Evolutionary conservation across 2,329 filamentous ascomycete genomes (phyloP).

Genomic region (Fusarium sororula): DNA sequence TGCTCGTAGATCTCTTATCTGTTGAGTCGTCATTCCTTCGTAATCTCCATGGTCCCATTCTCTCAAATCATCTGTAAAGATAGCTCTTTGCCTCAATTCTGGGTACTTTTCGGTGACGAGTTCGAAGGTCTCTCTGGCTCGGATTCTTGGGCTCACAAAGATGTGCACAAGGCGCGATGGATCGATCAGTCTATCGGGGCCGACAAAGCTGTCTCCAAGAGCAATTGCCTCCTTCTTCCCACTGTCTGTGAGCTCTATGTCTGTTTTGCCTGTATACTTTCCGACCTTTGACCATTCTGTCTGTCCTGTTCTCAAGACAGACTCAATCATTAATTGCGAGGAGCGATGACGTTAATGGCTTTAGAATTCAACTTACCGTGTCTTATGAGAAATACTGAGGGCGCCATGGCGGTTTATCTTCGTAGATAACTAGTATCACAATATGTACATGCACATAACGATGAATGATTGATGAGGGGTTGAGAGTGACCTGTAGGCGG

Average conservation of each 20-base stretch:
- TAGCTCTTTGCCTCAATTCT: not conserved
- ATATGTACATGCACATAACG: no score
- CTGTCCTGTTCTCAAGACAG: not conserved
- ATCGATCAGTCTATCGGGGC: not conserved
- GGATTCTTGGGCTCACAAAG: not conserved
- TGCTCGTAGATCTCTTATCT: not conserved
- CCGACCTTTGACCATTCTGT: not conserved
- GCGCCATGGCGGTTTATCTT: not conserved
- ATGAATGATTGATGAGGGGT: not conserved
- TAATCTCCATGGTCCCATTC: not conserved
- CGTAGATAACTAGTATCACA: no score
- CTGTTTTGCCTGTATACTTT: not conserved
- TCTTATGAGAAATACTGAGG: not conserved
- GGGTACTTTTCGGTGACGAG: not conserved
- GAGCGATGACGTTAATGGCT: accelerated
- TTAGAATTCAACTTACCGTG: not conserved
- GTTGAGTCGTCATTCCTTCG: not conserved
- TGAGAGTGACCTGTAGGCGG: not conserved
- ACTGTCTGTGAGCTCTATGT: not conserved
- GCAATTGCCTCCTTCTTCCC: not conserved
- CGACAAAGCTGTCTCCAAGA: not conserved
- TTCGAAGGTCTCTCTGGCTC: not conserved
- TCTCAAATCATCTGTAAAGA: not conserved
- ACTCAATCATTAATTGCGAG: not conserved
- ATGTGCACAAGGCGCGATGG: not conserved